Percentiles rank a stretch among this genome's conserved stretches.
phyloP scores from a whole-genome alignment of 352 stramenopile genomes.

The Elongisporangium prolatum region DNA sequence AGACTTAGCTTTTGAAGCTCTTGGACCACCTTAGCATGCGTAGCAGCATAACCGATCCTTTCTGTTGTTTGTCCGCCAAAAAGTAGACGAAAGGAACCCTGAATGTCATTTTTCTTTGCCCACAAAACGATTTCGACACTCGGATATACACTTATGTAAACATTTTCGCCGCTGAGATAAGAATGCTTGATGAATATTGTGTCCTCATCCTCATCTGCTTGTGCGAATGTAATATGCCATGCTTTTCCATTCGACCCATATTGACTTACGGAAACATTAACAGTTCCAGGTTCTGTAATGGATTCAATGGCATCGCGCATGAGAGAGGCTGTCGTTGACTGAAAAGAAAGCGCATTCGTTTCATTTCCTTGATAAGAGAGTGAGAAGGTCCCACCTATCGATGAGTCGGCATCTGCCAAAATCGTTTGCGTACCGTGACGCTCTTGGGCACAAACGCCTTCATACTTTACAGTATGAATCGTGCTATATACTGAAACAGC shows the following conservation, averaged over 20 bases:
- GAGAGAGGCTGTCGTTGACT: slow-evolving; percentile 71
- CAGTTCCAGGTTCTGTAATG: slow-evolving; percentile 70
- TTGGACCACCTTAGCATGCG: slow-evolving; percentile 62
- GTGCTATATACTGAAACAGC: slow-evolving; percentile 35
- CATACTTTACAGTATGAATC: slow-evolving; percentile 65
- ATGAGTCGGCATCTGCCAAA: slow-evolving; percentile 63
- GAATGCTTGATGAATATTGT: slow-evolving; percentile 73
- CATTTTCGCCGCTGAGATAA: slow-evolving; percentile 68
- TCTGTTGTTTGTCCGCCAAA: slow-evolving; percentile 54
- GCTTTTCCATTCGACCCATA: slow-evolving; percentile 66
- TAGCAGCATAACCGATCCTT: slow-evolving; percentile 50
- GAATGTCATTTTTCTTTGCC: slow-evolving; percentile 51
- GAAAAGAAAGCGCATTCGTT: slow-evolving; percentile 58
- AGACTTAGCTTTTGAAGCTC: slow-evolving; percentile 62
- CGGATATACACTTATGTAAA: slow-evolving; percentile 61
- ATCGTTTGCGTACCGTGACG: slow-evolving; percentile 61
- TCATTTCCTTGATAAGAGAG: slow-evolving; percentile 84
- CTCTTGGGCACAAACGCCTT: slow-evolving; percentile 49
- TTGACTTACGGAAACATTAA: slow-evolving; percentile 77
- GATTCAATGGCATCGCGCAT: slow-evolving; percentile 87
- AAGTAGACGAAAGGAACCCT: slow-evolving; percentile 49
- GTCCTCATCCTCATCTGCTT: slow-evolving; percentile 50
- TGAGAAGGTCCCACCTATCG: slow-evolving; percentile 88
- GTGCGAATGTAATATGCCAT: slow-evolving; percentile 92
- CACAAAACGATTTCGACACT: slow-evolving; percentile 59